Evolutionary conservation across 306 rosid species (phyloP), one percentile per base, ranked within the genome.

Genomic region (Mimosa bimucronata): DNA sequence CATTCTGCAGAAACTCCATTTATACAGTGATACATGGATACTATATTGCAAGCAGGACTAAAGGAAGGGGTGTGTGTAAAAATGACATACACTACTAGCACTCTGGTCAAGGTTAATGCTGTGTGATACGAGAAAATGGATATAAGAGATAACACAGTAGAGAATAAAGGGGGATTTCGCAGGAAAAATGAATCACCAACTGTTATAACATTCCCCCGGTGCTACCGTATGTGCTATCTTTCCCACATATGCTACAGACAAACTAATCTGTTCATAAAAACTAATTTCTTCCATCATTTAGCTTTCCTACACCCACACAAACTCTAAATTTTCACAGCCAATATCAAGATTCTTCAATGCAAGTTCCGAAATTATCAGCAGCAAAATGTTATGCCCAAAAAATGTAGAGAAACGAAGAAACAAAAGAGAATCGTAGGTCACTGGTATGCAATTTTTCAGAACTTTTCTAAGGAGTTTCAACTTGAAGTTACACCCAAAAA

Each of bases 321-420:
- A 23, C 21, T 7, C 67, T 76, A 41, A 45, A 45, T 11, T 45
- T 45, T 45, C 50, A 45, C 3, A 45, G 50, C 50, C 50, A 13
- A 45, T 45, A 45, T 40, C 71, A 66, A 66, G 38, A 76, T 48
- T 77, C 15, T 72, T 62, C 58, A 77, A 44, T 7, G n/a, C 70
- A 40, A 73, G 64, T 40, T 53, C 25, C 28, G 71, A 41, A 41
- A 71, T 14, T 21, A 31, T 18, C 26, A 37, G 46, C 29, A 66
- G 71, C 46, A 66, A 19, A 37, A 19, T 34, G 6, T 7, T 3
- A 34, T 16, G 53, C 53, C 53, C 53, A 15, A 48, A 48, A 48
- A 41, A 13, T 44, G 50, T 45, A 45, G 50, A 37, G 3, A 34
- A n/a, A 37, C 6, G 29, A n/a, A 38, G 48, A 66, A 37, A 9